Conservation (phyloP, 768 basidiomycete species). For the Tylopilus rubrobrunneus region DNA sequence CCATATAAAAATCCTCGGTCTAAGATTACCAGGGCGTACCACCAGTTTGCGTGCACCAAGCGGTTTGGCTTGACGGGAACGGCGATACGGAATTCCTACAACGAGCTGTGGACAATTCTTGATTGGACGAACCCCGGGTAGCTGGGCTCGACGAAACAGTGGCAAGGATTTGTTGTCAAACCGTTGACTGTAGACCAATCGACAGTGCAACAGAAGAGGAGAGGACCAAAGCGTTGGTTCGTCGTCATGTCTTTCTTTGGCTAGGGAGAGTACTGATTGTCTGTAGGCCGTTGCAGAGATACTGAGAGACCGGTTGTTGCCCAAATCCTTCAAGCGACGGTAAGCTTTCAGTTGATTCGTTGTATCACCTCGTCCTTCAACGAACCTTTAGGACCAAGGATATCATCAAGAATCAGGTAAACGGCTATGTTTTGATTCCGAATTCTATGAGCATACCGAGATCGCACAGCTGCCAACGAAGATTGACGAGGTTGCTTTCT, state of each 20-base stretch:
- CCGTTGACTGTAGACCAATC: slow-evolving; percentile 71
- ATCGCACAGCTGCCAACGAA: slow-evolving; percentile 73
- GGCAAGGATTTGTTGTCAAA: slow-evolving; percentile 67
- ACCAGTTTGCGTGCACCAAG: slow-evolving; percentile 57
- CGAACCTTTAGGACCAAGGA: slow-evolving; percentile 59
- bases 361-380: neutral
- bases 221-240: slow-evolving; percentile 49
- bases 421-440: neutral
- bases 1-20: slow-evolving; percentile 77
- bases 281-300: slow-evolving; percentile 53
- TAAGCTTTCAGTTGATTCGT: slow-evolving; percentile 19
- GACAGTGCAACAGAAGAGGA: slow-evolving; percentile 60
- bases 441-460: neutral
- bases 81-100: slow-evolving; percentile 84
- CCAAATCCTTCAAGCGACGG: slow-evolving; percentile 82
- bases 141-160: slow-evolving; percentile 70
- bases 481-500: slow-evolving; percentile 89
- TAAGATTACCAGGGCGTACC: slow-evolving; percentile 63
- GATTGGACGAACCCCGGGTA: slow-evolving; percentile 87
- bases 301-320: slow-evolving; percentile 66
- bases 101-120: slow-evolving; percentile 88
- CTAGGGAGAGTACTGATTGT: neutral
- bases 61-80: slow-evolving; percentile 88
- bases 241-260: slow-evolving; percentile 8
- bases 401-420: slow-evolving; percentile 66